phyloP scores from a whole-genome alignment of 31 red algal genomes.

The Odonthalia washingtoniensis region DNA sequence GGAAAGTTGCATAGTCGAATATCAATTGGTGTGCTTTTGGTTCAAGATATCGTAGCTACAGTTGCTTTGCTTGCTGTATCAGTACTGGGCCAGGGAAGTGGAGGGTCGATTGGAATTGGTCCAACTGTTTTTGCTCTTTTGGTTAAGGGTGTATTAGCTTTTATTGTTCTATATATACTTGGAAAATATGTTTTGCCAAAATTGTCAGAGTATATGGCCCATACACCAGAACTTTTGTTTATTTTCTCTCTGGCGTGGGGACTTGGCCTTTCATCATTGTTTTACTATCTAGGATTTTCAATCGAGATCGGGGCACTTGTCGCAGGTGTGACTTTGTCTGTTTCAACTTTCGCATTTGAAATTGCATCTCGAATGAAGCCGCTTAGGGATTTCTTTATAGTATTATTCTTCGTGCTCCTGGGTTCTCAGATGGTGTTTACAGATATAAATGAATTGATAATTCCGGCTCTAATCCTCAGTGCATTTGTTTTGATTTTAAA shows the following conservation, averaged over 20 bases:
- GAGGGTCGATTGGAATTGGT: background rate
- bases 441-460: background rate
- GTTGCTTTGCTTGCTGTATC: background rate
- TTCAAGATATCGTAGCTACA: slow-evolving; percentile 4
- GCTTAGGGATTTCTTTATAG: slow-evolving; percentile 3
- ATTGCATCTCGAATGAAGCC: slow-evolving; percentile 2
- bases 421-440: background rate
- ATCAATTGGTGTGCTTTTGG: background rate
- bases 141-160: background rate
- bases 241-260: slow-evolving; percentile 1
- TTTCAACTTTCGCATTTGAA: background rate
- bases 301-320: slow-evolving; percentile 11
- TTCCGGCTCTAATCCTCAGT: background rate
- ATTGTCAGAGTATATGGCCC: background rate
- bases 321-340: slow-evolving; percentile 3
- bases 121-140: background rate
- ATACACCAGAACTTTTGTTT: background rate
- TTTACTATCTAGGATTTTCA: background rate
- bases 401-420: background rate
- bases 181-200: slow-evolving; percentile 3
- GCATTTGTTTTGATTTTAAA: background rate
- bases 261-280: background rate
- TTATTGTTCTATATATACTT: background rate
- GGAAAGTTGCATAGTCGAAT: background rate
- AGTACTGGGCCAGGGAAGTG: background rate